Evolutionary conservation across 371 early-diverging fungal species (phyloP).

Genomic region (Syncephalastrum racemosum): DNA sequence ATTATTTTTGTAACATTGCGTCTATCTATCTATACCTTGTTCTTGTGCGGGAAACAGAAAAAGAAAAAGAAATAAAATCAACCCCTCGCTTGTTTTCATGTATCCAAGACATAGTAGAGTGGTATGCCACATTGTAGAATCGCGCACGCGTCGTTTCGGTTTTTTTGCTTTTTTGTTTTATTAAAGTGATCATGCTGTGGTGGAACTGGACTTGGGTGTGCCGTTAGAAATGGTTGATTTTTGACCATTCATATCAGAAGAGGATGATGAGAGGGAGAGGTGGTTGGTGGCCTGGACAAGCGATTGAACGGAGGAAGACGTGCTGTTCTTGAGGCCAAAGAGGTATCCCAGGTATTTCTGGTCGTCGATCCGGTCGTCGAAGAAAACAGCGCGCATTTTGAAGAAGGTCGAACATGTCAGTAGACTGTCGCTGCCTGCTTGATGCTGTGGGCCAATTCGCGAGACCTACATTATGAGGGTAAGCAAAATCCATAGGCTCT

Average conservation of each 20-base stretch:
- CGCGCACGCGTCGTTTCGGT: neutral
- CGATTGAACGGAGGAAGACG: conserved; percentile 12
- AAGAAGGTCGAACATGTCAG: conserved; percentile 97
- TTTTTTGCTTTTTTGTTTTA: conserved; percentile 8
- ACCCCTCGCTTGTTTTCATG: neutral
- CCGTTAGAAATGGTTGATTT: too few species aligned
- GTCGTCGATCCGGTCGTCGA: conserved; percentile 94
- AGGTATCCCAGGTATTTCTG: conserved; percentile 79
- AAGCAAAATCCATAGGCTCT: too few species aligned
- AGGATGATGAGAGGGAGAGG: conserved; percentile 27
- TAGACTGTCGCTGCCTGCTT: conserved; percentile 99
- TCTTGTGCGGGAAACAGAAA: neutral
- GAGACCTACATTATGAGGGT: conserved; percentile 54
- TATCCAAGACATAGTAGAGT: neutral
- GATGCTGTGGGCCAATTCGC: conserved; percentile 98
- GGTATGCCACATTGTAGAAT: neutral
- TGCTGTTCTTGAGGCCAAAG: conserved; percentile 46
- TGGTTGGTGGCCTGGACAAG: conserved; percentile 32
- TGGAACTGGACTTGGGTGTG: conserved; percentile 3
- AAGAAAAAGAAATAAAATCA: conserved; percentile 2
- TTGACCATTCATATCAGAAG: too few species aligned
- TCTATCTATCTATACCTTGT: neutral
- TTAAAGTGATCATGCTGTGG: neutral
- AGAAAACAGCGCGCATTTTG: conserved; percentile 93
- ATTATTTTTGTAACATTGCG: conserved; percentile 5